Base-by-base conservation (phyloP, 768 basidiomycete species). In the Trametes cubensis region DNA sequence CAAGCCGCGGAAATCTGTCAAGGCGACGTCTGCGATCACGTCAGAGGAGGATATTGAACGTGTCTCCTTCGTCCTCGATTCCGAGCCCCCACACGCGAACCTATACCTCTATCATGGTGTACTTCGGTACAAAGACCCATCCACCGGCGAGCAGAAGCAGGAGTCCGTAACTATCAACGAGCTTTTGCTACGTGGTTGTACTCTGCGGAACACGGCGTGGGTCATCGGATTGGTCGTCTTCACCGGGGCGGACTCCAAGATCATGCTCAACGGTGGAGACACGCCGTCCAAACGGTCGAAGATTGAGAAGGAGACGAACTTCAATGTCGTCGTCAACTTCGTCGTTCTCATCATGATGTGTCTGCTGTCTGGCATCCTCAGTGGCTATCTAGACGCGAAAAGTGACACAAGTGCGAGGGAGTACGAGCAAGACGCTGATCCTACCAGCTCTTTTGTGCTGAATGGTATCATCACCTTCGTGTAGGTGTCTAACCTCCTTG, bases 281-380 rank as follows among this genome's bases (percentile, higher is more conserved):
- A 98, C 94, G 1, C 95, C 95, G 0, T 94, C 91, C n/a, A 98
- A 98, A 71, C 89, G 93, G 61, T 92, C 89, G 70, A 98, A 95
- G 81, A 98, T 98, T 71, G 95, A 98, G 78, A 91, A 87, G 77
- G 96, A 98, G 80, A 98, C 96, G 10, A 98, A 96, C 75, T 96
- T 95, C 81, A 98, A 98, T 71, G 96, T 98, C 66, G 78, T 95
- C 53, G 90, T 97, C 78, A 98, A 98, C 75, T 98, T 98, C 71
- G 75, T 82, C 45, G 75, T 97, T 62, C 79, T 98, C 59, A 71
- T 88, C 44, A 53, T 83, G 41, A 91, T 98, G 81, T 97, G 95
- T 73, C 65, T 86, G 7, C 74, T 88, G 30, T 83, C 89, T 3
- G 94, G 85, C 8, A 84, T 94, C 45, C 82, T 88, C 69, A 90